phyloP scores from a whole-genome alignment of 2,329 filamentous ascomycete species.

The Trichoderma cornu-damae region DNA sequence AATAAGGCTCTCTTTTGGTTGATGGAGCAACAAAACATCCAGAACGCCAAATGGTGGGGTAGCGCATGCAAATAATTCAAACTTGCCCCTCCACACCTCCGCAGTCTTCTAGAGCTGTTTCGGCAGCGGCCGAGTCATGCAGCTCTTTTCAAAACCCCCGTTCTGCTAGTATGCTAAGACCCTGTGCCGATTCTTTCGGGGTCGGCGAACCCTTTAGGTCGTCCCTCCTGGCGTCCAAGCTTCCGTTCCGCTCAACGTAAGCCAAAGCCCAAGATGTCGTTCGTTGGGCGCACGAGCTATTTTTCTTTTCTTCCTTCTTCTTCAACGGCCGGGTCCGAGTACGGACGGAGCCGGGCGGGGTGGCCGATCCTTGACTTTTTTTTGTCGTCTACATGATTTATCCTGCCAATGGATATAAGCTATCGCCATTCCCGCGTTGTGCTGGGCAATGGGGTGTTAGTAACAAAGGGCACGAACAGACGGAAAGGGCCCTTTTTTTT shows the following conservation, averaged over 20 bases:
- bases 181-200: neutral
- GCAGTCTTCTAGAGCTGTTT: slow-evolving; percentile 10
- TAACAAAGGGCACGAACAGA: neutral
- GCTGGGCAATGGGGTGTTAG: neutral
- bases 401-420: neutral
- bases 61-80: neutral
- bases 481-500: too few relatives aligned
- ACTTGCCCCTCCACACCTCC: slow-evolving; percentile 17
- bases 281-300: neutral
- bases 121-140: slow-evolving; percentile 17
- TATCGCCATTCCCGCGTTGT: neutral
- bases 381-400: neutral
- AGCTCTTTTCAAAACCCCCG: neutral
- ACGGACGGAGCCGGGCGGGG: neutral
- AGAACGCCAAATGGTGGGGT: slow-evolving; percentile 1
- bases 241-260: neutral
- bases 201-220: neutral
- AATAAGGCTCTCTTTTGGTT: neutral
- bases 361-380: neutral
- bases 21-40: neutral
- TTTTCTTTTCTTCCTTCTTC: neutral
- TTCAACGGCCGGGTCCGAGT: slow-evolving; percentile 11
- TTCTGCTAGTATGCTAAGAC: slow-evolving; percentile 9
- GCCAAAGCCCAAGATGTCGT: neutral
- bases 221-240: neutral